phyloP scores from a whole-genome alignment of 495 filamentous ascomycete genomes.

The Cercophora newfieldiana region DNA sequence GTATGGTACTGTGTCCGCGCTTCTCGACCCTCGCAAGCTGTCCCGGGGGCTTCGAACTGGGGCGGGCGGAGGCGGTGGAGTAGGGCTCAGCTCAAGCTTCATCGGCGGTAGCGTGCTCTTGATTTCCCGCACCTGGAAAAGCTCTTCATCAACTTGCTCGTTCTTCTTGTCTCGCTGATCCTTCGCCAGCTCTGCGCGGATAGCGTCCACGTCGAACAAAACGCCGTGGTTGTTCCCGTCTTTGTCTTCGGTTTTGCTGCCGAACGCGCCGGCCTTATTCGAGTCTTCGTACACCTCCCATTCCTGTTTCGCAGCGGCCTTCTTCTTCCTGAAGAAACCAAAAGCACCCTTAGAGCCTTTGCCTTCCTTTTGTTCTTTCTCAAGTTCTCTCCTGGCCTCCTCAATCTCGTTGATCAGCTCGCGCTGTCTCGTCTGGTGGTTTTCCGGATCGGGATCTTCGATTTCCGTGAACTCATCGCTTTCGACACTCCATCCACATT shows the following conservation, averaged over 20 bases:
- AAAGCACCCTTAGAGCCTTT: constrained; percentile 54
- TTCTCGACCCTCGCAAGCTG: constrained; percentile 52
- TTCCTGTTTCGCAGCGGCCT: constrained; percentile 69
- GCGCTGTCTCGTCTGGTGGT: constrained; percentile 81
- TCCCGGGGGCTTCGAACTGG: constrained; percentile 36
- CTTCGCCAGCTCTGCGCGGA: constrained; percentile 78
- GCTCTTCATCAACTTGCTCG: constrained; percentile 34
- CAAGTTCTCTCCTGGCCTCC: constrained; percentile 83
- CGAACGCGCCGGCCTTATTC: constrained; percentile 27
- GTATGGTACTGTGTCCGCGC: constrained; percentile 34
- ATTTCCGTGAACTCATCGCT: constrained; percentile 96
- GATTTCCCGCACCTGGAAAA: constrained; percentile 74
- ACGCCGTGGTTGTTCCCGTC: constrained; percentile 58
- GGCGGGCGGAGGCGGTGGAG: constrained; percentile 33
- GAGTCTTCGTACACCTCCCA: constrained; percentile 91
- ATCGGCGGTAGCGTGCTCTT: constrained; percentile 87
- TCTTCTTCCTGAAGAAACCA: constrained; percentile 77
- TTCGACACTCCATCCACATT: constrained; percentile 81
- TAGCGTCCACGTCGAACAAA: constrained; percentile 95
- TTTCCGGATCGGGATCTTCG: constrained; percentile 94
- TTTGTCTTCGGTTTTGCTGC: constrained; percentile 42
- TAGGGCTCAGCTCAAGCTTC: constrained; percentile 62
- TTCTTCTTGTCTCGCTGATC: constrained; percentile 45
- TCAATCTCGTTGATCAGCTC: constrained; percentile 97
- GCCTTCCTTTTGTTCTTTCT: constrained; percentile 51